Evolutionary conservation across 2,329 filamentous ascomycete species (phyloP).

Genomic region (Alternaria sp.): DNA sequence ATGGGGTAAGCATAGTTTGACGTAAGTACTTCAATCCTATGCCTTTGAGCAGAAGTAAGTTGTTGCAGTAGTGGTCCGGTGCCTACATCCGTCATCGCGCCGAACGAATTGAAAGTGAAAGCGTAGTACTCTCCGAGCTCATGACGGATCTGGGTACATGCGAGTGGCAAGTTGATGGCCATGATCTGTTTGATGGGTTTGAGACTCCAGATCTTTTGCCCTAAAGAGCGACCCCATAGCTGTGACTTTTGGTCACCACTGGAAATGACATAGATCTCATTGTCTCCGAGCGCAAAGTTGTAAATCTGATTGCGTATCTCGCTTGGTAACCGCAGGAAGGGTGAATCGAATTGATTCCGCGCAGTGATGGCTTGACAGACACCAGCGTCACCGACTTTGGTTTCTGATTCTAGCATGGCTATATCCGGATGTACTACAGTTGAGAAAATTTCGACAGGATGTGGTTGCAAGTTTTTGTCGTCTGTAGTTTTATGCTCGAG

Average conservation of each 20-base stretch:
- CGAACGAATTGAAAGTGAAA: neutral
- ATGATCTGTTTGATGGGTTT: neutral
- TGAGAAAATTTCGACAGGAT: too few relatives aligned
- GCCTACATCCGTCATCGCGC: neutral
- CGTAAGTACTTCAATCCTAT: too few relatives aligned
- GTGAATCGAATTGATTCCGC: neutral
- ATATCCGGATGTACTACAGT: too few relatives aligned
- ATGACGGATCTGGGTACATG: neutral
- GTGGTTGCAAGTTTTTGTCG: too few relatives aligned
- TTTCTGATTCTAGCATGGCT: neutral
- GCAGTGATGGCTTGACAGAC: accelerated
- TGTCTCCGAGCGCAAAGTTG: neutral
- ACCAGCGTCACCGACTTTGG: neutral
- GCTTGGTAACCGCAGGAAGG: neutral
- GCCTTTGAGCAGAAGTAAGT: too few relatives aligned
- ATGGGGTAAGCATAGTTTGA: too few relatives aligned
- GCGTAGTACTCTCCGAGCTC: neutral
- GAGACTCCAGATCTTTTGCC: neutral
- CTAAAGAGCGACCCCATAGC: neutral
- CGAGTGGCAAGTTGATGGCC: neutral
- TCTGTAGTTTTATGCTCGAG: too few relatives aligned
- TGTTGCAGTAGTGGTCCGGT: accelerated
- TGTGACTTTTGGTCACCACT: accelerated
- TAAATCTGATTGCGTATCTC: neutral
- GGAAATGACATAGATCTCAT: neutral